Evolutionary conservation across 73 alveolate species (phyloP), one percentile per base, ranked within the genome.

Genomic region (Breviolum minutum): DNA sequence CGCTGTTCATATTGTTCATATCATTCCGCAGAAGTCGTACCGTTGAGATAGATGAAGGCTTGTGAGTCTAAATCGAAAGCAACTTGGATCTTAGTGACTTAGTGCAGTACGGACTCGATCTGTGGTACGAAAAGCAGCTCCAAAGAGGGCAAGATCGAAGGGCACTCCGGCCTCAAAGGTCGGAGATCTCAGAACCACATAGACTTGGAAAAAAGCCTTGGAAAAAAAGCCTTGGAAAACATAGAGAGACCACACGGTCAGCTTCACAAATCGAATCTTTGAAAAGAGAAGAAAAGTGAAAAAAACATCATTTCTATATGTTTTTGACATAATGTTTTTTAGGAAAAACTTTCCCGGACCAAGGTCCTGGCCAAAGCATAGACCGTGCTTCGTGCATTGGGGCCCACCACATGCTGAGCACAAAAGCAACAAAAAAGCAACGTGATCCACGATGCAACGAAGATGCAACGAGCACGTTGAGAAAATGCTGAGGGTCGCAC

Each of bases 371-470:
- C 97, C 97, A 91, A 80, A 26, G 97, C 97, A 32, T 91, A 73
- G 64, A 63, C 22, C 74, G 97, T 91, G 97, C 97, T 91, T 26
- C 97, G 88, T 12, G 74, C 97, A 63, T 91, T 91, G 63, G 97
- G 97, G 19, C 97, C 97, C 87, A 91, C 97, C 97, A 91, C 97
- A 64, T 91, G 97, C 97, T 91, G 89, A 69, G 86, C 86, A 30
- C 11, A 29, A 62, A 16, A 14, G 63, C 9, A 63, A 63, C 48
- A 24, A 7, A 29, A 8, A 9, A 77, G 16, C 87, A 83, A 83
- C 73, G 17, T 60, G 26, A 29, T 30, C 13, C 64, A 29, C 22
- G 66, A n/a, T n/a, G n/a, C n/a, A n/a, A n/a, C n/a, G n/a, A n/a
- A n/a, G n/a, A n/a, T n/a, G n/a, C n/a, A n/a, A n/a, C n/a, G 54